These are phyloP conservation scores for Stropharia rugosoannulata DNA, from an alignment of 768 basidiomycete genomes.

Conservation along the genomic window DNA sequence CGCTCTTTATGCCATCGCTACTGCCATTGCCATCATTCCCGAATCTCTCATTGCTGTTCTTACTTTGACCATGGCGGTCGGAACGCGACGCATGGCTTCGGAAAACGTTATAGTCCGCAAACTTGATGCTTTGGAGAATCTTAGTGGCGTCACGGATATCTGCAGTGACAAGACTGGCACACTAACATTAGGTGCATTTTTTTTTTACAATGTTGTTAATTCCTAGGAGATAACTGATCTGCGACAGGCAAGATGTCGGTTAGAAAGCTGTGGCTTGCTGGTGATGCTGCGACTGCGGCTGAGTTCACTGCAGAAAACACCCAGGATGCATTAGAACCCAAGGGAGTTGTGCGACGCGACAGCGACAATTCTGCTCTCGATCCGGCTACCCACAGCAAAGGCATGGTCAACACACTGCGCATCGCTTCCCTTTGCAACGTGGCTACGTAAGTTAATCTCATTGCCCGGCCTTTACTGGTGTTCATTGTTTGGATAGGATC, in stretches of 20 bases:
- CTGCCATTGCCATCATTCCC: conserved; percentile 38
- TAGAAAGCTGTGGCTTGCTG: conserved; percentile 37
- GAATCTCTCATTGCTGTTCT: conserved; percentile 46
- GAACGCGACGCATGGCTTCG: conserved; percentile 52
- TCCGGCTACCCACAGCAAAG: conserved; percentile 15
- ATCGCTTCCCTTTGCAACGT: conserved; percentile 37
- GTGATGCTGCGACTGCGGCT: conserved; percentile 16
- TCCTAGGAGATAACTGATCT: not conserved
- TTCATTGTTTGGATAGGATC: conserved; percentile 25
- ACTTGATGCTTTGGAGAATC: conserved; percentile 61
- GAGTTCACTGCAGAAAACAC: conserved; percentile 33
- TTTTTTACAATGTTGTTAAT: not conserved
- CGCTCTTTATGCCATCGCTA: conserved; percentile 36
- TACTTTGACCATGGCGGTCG: conserved; percentile 59
- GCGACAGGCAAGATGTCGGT: conserved; percentile 38
- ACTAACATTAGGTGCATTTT: conserved; percentile 34
- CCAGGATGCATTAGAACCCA: conserved; percentile 31
- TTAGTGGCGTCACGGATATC: conserved; percentile 53
- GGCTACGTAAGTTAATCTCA: conserved; percentile 26
- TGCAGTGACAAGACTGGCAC: conserved; percentile 74
- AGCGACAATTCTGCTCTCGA: conserved; percentile 21
- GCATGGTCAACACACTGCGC: conserved; percentile 26
- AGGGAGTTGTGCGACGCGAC: conserved; percentile 24
- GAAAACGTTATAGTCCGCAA: conserved; percentile 62
- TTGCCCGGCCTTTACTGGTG: not conserved